phyloP scores from a whole-genome alignment of 129 eudicot species.

The Centrapalus pauciflorus region DNA sequence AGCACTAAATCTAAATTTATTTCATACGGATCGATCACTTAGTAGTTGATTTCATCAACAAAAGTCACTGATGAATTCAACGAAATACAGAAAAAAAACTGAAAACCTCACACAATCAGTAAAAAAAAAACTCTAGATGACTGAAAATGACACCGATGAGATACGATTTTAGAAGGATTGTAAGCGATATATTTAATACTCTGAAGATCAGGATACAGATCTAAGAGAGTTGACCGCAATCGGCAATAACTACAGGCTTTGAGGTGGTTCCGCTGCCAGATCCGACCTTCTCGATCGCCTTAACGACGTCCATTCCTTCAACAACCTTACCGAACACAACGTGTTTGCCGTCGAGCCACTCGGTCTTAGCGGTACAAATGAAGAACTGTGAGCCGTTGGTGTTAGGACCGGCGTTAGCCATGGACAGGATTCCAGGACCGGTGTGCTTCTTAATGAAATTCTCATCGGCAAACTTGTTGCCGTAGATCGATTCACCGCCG shows the following conservation, averaged over 20 bases:
- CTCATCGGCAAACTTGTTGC: constrained; percentile 51
- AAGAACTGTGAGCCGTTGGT: constrained; percentile 65
- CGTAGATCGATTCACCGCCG: constrained; percentile 68
- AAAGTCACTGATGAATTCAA: constrained; percentile 15
- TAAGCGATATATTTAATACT: constrained; percentile 1
- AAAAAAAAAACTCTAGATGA: background rate
- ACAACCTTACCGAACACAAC: constrained; percentile 61
- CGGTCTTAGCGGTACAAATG: constrained; percentile 44
- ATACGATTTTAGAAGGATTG: background rate
- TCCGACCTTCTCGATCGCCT: constrained; percentile 49
- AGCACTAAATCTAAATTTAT: constrained; percentile 11
- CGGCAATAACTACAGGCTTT: constrained; percentile 36
- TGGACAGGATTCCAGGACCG: constrained; percentile 59
- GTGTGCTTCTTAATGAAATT: constrained; percentile 54
- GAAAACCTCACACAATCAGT: constrained; percentile 13
- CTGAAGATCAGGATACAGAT: background rate
- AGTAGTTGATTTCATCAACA: constrained; percentile 18
- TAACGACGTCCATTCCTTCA: constrained; percentile 51
- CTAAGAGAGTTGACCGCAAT: constrained; percentile 45
- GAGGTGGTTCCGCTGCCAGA: constrained; percentile 34
- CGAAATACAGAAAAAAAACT: constrained; percentile 9
- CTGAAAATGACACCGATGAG: background rate
- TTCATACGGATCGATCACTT: constrained; percentile 13
- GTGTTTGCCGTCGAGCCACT: constrained; percentile 61
- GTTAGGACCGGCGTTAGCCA: constrained; percentile 62